Evolutionary conservation across 345 rosid species (phyloP).

Genomic region (Acer yangbiense): DNA sequence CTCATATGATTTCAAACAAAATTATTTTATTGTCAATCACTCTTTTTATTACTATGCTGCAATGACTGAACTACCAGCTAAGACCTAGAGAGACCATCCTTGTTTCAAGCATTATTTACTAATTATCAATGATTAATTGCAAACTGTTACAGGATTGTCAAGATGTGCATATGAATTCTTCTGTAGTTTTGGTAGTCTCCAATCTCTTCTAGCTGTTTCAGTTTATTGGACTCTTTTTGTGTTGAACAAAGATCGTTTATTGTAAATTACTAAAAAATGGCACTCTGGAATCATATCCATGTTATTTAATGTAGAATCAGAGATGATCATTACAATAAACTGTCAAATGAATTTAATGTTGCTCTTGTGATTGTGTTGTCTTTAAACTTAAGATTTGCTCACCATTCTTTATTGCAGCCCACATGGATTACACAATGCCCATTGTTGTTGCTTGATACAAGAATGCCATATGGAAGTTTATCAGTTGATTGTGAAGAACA

Average conservation of each 20-base stretch:
- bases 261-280: too few species aligned
- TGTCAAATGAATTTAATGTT: neutral
- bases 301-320: neutral
- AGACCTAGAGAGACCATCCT: neutral
- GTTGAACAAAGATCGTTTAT: too few species aligned
- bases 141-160: too few species aligned
- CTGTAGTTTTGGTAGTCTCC: neutral
- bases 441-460: constrained; percentile 89
- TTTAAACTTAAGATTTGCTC: neutral
- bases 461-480: constrained; percentile 93
- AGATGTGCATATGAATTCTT: neutral
- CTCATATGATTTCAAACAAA: neutral
- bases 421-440: constrained; percentile 95
- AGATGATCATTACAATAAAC: neutral
- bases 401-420: constrained; percentile 52
- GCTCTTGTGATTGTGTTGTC: neutral
- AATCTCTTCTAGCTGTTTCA: neutral
- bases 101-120: neutral
- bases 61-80: neutral
- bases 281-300: too few species aligned
- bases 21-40: neutral
- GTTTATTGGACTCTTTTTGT: neutral
- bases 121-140: neutral
- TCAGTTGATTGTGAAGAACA: constrained; percentile 91
- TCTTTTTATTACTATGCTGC: neutral